Evolutionary conservation across 208 protist genomes (phyloP).

Genomic region (Wallacemonas sp.): DNA sequence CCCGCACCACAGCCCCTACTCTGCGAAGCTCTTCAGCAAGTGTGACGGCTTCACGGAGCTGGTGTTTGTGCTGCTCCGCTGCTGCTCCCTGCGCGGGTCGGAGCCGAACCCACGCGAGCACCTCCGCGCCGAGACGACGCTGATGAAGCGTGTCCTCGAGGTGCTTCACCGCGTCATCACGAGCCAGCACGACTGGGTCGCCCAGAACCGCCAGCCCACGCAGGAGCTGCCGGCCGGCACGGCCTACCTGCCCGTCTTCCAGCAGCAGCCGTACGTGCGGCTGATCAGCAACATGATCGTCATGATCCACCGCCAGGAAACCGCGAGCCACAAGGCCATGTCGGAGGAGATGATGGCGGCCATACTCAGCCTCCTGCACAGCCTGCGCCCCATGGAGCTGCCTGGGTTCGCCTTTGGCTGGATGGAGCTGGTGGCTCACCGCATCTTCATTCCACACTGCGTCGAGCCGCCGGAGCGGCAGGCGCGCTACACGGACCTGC

Average conservation of each 20-base stretch:
- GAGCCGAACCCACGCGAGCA: conserved; percentile 21
- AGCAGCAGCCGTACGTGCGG: conserved; percentile 97
- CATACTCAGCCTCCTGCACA: conserved; percentile 92
- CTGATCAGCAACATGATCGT: conserved; percentile 94
- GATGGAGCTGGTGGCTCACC: conserved; percentile 98
- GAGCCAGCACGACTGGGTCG: conserved; percentile 73
- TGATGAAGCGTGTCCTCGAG: conserved; percentile 80
- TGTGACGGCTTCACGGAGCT: conserved; percentile 95
- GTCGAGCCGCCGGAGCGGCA: conserved; percentile 62
- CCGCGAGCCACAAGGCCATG: conserved; percentile 42
- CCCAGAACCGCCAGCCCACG: conserved; percentile 28
- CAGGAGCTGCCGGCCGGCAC: conserved; percentile 54
- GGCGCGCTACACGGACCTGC: conserved; percentile 66
- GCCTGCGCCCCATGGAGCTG: conserved; percentile 87
- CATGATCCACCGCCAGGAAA: conserved; percentile 73
- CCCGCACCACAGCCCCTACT: conserved; percentile 67
- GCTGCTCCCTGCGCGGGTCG: conserved; percentile 65
- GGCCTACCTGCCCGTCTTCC: conserved; percentile 87
- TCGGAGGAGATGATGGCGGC: conserved; percentile 71
- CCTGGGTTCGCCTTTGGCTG: conserved; percentile 99
- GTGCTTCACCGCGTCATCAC: conserved; percentile 66
- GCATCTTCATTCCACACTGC: conserved; percentile 97
- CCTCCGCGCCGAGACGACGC: conserved; percentile 57
- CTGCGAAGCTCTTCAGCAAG: conserved; percentile 53
- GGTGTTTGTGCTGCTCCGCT: conserved; percentile 87